Evolutionary conservation across 1,284 basidiomycete genomes (phyloP).

Genomic region (Dichomitus squalens): DNA sequence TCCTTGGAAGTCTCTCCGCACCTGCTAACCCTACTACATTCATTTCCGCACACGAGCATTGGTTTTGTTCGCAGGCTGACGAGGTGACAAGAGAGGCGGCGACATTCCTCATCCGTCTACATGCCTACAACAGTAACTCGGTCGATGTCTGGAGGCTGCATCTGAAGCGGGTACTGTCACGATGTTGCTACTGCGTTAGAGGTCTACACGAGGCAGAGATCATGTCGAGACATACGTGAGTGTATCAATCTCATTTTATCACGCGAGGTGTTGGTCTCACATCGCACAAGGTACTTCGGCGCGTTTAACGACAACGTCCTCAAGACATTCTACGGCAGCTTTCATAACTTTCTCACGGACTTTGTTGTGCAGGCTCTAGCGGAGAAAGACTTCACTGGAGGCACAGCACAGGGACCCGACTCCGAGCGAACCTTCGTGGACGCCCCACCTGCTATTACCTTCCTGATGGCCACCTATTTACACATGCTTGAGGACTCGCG

Average conservation of each 20-base stretch:
- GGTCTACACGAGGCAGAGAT: conserved; percentile 65
- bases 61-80: conserved; percentile 70
- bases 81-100: conserved; percentile 60
- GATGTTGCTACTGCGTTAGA: conserved; percentile 71
- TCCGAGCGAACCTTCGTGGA: conserved; percentile 37
- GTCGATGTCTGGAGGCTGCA: conserved; percentile 66
- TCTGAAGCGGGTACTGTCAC: conserved; percentile 55
- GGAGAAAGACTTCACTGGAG: conserved; percentile 35
- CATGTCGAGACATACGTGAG: conserved; percentile 68
- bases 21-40: not conserved
- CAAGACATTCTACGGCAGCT: conserved; percentile 61
- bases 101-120: conserved; percentile 77
- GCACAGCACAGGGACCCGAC: conserved; percentile 14
- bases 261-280: not conserved
- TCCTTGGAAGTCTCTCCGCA: conserved; percentile 42
- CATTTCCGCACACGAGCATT: conserved; percentile 44
- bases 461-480: conserved; percentile 71
- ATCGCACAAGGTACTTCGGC: conserved; percentile 59
- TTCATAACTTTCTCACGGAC: conserved; percentile 69
- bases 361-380: conserved; percentile 49
- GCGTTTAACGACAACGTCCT: conserved; percentile 55
- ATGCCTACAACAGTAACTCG: conserved; percentile 68
- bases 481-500: conserved; percentile 54
- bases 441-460: conserved; percentile 53
- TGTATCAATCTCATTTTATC: not conserved